phyloP scores from a whole-genome alignment of 1,284 basidiomycete species.

The Thelephora terrestris region DNA sequence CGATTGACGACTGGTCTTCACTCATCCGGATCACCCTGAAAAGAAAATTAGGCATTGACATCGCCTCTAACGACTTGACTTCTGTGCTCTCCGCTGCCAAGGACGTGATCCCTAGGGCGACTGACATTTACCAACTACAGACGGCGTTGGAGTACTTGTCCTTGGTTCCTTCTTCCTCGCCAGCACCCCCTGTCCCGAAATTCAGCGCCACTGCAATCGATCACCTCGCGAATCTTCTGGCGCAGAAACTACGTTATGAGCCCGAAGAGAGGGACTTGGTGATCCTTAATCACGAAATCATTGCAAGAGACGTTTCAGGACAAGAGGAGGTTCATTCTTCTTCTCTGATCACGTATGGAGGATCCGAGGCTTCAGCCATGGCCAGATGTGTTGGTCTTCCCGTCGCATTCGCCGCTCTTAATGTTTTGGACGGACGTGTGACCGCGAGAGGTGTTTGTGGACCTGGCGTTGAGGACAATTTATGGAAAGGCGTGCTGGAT shows the following conservation, averaged over 20 bases:
- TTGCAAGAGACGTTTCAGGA: constrained; percentile 25
- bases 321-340: constrained; percentile 63
- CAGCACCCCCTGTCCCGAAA: constrained; percentile 36
- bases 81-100: constrained; percentile 30
- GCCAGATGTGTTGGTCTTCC: constrained; percentile 82
- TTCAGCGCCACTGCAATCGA: constrained; percentile 57
- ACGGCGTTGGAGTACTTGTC: constrained; percentile 55
- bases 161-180: constrained; percentile 25
- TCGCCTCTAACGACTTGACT: constrained; percentile 19
- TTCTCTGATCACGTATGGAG: constrained; percentile 66
- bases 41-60: constrained; percentile 17
- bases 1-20: constrained; percentile 33
- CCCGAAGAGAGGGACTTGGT: constrained; percentile 80
- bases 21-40: constrained; percentile 30
- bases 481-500: constrained; percentile 55
- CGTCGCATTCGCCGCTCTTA: constrained; percentile 68
- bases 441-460: constrained; percentile 53
- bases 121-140: constrained; percentile 27
- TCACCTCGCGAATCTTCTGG: constrained; percentile 67
- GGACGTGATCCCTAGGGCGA: constrained; percentile 24
- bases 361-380: constrained; percentile 68
- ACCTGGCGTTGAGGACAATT: constrained; percentile 43
- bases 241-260: constrained; percentile 65
- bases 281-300: constrained; percentile 78
- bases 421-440: constrained; percentile 63